Base-by-base conservation (phyloP, 768 basidiomycete species). In the Boletus vermiculosoides region DNA sequence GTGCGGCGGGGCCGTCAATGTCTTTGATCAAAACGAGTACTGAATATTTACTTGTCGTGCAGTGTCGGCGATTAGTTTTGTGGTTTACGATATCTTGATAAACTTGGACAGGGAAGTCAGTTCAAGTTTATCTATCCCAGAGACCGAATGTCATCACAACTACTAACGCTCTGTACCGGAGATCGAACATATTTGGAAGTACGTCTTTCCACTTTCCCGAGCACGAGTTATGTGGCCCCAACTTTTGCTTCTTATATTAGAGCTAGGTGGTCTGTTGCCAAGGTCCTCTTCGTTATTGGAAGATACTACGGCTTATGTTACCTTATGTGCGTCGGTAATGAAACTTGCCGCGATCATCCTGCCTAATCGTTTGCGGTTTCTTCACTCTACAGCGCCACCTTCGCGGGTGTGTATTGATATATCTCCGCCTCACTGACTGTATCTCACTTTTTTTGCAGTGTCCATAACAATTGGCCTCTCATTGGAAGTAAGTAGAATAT, bases 71-170 rank as follows among this genome's bases (percentile, higher is more conserved):
- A 52, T 39, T 3, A 8, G 20, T 36, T 45, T 56, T 11, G 16
- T 56, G 34, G 0, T 56, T 4, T 52, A 56, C 2, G 55, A 56
- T 15, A 12, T 56, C 4, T 45, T 52, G 50, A 52, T 56, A 16
- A 56, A 56, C 44, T 25, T 52, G 10, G 55, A 56, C 12, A 52
- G 44, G n/a, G 55, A 56, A 50, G 55, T 52, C 25, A 44, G 55
- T 45, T 20, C 31, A 12, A 15, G 25, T 15, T 10, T 20, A 40
- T 40, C 28, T 22, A 41, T 33, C 9, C 18, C 4, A 25, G 4
- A 37, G 28, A 28, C 16, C 1, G 20, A 22, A 10, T 10, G 20
- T 7, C 31, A 22, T 20, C 2, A 31, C 18, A 34, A n/a, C n/a
- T 4, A 8, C 13, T 50, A 11, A 48, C n/a, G 5, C 22, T 15